phyloP scores from a whole-genome alignment of 2,329 filamentous ascomycete species.

The Sphaerulina vaccinii region DNA sequence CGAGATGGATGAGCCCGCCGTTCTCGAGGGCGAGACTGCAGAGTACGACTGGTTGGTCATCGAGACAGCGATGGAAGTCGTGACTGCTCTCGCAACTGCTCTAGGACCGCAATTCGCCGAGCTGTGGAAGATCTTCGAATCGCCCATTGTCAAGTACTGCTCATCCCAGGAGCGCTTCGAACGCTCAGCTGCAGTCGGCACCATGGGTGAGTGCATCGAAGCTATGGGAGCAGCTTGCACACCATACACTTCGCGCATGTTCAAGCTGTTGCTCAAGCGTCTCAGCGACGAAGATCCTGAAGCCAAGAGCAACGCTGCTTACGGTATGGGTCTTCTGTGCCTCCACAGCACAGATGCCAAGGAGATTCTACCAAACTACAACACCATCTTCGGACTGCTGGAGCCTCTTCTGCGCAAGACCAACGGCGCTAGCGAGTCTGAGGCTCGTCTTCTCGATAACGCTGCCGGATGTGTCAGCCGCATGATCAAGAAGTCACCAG shows the following conservation, averaged over 20 bases:
- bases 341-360: slow-evolving; percentile 73
- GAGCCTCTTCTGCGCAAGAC: slow-evolving; percentile 70
- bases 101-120: slow-evolving; percentile 79
- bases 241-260: slow-evolving; percentile 71
- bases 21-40: slow-evolving; percentile 69
- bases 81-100: slow-evolving; percentile 78
- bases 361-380: slow-evolving; percentile 72
- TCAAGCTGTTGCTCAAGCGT: slow-evolving; percentile 80
- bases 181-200: slow-evolving; percentile 84
- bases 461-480: slow-evolving; percentile 86
- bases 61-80: slow-evolving; percentile 88
- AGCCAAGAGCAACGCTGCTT: slow-evolving; percentile 93
- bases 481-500: slow-evolving; percentile 88
- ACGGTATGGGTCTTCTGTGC: slow-evolving; percentile 81
- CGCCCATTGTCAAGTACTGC: slow-evolving; percentile 83
- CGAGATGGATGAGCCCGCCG: slow-evolving; percentile 74
- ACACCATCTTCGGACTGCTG: slow-evolving; percentile 76
- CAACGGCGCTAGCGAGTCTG: slow-evolving; percentile 52
- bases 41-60: slow-evolving; percentile 98
- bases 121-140: slow-evolving; percentile 95
- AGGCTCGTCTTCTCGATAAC: slow-evolving; percentile 86
- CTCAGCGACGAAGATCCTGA: slow-evolving; percentile 86
- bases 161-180: slow-evolving; percentile 83
- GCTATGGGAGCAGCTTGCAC: slow-evolving; percentile 81
- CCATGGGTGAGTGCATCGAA: slow-evolving; percentile 85